Conservation (phyloP, 441 rosid genomes). For the Syzygium malaccense region DNA sequence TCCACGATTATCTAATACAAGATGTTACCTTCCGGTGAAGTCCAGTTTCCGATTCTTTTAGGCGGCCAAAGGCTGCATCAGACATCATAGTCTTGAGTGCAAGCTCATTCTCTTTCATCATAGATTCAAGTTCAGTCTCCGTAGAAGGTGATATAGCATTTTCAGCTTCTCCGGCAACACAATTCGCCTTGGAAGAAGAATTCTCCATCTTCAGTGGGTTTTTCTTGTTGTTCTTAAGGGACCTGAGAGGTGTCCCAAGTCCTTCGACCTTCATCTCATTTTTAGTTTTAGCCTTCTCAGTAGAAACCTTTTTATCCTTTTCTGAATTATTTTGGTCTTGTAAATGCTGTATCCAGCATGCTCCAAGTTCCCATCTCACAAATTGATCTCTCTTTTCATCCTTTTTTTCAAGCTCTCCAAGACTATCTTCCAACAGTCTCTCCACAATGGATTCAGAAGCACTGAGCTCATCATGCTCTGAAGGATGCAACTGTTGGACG, state of each 20-base stretch:
- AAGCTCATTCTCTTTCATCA: constrained; percentile 32
- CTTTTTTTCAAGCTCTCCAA: constrained; percentile 55
- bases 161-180: constrained; percentile 33
- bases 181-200: constrained; percentile 29
- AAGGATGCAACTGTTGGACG: constrained; percentile 29
- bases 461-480: constrained; percentile 50
- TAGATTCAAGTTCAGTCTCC: constrained; percentile 38
- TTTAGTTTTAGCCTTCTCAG: constrained; percentile 48
- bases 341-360: constrained; percentile 75
- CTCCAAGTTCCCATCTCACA: constrained; percentile 78
- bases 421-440: constrained; percentile 55
- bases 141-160: constrained; percentile 26
- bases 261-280: constrained; percentile 97
- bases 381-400: constrained; percentile 30
- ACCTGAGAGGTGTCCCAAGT: constrained; percentile 90
- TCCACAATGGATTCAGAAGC: constrained; percentile 53
- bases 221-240: constrained; percentile 73
- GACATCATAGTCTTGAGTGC: constrained; percentile 42
- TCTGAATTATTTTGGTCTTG: constrained; percentile 69
- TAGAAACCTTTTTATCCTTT: constrained; percentile 64
- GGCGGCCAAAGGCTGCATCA: constrained; percentile 54
- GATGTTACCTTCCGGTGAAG: constrained; percentile 52
- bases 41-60: constrained; percentile 64
- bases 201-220: constrained; percentile 34
- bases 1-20: not conserved